A percentile compares a stretch with the other conserved stretches of the same genome.
phyloP scores from a whole-genome alignment of 2,329 filamentous ascomycete species.

The Colletotrichum tamarilloi region DNA sequence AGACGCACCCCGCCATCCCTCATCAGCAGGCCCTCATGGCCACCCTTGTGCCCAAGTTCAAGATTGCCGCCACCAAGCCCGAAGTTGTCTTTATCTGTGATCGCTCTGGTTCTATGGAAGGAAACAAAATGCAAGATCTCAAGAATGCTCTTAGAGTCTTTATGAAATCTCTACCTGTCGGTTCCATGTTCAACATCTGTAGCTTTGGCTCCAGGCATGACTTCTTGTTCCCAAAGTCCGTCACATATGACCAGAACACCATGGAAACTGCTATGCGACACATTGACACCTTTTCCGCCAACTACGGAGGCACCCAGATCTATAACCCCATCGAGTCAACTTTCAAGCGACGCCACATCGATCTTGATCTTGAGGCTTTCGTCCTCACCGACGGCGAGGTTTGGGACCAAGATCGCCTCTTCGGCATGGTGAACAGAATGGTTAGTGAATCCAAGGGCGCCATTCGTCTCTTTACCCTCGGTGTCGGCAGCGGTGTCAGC shows the following conservation, averaged over 20 bases:
- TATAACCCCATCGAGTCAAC: conserved; percentile 55
- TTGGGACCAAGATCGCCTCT: conserved; percentile 57
- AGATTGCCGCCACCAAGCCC: conserved; percentile 61
- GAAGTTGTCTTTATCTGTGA: conserved; percentile 82
- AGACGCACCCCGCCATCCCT: conserved; percentile 70
- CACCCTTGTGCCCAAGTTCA: conserved; percentile 77
- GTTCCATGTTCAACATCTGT: conserved; percentile 76
- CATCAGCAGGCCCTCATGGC: conserved; percentile 76
- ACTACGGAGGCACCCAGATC: conserved; percentile 67
- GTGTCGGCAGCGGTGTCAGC: conserved; percentile 63
- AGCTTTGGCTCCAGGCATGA: conserved; percentile 66
- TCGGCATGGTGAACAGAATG: conserved; percentile 56
- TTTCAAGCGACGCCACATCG: conserved; percentile 54
- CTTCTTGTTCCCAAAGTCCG: conserved; percentile 61
- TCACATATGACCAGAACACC: conserved; percentile 55
- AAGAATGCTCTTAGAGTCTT: conserved; percentile 70
- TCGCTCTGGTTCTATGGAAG: conserved; percentile 73
- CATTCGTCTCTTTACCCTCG: conserved; percentile 65
- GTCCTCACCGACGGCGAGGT: conserved; percentile 68
- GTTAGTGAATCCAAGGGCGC: conserved; percentile 52
- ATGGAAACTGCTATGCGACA: conserved; percentile 56
- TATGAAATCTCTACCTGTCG: conserved; percentile 72
- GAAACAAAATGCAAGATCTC: conserved; percentile 62
- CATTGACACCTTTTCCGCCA: conserved; percentile 53
- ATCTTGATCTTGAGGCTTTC: conserved; percentile 64